Evolutionary conservation across 2,329 filamentous ascomycete genomes (phyloP).

Genomic region (Trichoderma citrinoviride): DNA sequence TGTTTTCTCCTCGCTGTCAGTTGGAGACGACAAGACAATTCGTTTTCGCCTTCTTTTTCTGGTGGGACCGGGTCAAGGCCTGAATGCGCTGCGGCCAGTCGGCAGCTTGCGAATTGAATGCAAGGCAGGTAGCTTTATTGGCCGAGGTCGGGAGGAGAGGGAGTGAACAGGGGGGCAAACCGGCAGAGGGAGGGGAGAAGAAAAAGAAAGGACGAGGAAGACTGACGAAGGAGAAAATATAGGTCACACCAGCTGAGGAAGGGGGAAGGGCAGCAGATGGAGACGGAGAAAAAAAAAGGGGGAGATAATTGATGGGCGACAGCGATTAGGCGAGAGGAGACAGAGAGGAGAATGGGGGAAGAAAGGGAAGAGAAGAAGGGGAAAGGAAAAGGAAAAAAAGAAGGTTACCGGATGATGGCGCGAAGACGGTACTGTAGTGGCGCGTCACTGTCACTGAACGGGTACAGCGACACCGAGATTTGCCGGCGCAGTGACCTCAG

Average conservation of each 20-base stretch:
- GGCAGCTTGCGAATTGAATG: constrained; percentile 18
- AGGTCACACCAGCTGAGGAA: not conserved
- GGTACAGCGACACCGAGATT: no score
- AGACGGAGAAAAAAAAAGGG: not conserved
- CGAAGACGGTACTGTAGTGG: not conserved
- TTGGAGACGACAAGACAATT: not conserved
- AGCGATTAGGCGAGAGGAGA: not conserved
- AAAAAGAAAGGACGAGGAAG: not conserved
- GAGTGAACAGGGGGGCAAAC: not conserved
- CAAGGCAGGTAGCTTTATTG: not conserved
- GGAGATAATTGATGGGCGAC: not conserved
- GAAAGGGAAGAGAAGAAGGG: not conserved
- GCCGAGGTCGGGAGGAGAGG: constrained; percentile 17
- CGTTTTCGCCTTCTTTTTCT: constrained; percentile 1
- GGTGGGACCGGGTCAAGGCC: constrained; percentile 5
- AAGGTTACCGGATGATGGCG: not conserved
- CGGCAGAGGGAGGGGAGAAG: not conserved
- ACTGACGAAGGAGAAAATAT: not conserved
- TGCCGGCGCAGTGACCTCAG: not conserved
- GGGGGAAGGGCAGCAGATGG: not conserved
- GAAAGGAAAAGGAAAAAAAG: not conserved
- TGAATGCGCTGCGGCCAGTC: constrained; percentile 11
- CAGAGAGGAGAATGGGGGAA: not conserved
- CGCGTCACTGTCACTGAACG: constrained; percentile 1
- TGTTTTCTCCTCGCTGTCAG: constrained; percentile 12